Percentiles rank a stretch among this genome's conserved stretches.
These are phyloP conservation scores for Emydomyces testavorans DNA, from an alignment of 2,329 filamentous ascomycete species.

Conservation along the genomic window DNA sequence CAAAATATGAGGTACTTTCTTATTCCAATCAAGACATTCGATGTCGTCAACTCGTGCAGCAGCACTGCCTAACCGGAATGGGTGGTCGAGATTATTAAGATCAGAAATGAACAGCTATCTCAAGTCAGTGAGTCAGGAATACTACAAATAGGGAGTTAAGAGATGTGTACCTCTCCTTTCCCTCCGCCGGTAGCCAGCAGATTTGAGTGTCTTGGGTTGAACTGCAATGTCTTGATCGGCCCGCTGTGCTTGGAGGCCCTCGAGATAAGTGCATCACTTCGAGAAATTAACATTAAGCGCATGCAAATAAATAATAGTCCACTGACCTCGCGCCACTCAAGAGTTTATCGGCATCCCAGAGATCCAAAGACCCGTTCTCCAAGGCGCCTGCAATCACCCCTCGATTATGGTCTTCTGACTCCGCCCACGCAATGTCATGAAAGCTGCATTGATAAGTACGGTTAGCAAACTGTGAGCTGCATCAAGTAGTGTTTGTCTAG, in stretches of 20 bases:
- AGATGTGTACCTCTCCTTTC: constrained; percentile 59
- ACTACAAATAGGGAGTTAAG: background rate
- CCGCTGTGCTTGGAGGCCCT: constrained; percentile 83
- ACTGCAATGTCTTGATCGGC: constrained; percentile 86
- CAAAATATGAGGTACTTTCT: constrained; percentile 90
- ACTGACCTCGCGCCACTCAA: constrained; percentile 42
- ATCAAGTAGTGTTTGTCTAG: background rate
- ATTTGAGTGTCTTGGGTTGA: constrained; percentile 86
- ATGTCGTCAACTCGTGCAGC: constrained; percentile 88
- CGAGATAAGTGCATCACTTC: constrained; percentile 66
- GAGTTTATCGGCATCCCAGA: constrained; percentile 79
- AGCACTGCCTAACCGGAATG: constrained; percentile 77
- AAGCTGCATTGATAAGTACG: constrained; percentile 46
- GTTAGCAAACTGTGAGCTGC: constrained; percentile 20
- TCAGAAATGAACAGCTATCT: constrained; percentile 76
- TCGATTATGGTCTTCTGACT: constrained; percentile 62
- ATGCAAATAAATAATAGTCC: background rate
- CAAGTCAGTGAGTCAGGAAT: constrained; percentile 7
- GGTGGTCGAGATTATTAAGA: constrained; percentile 74
- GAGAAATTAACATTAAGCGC: background rate
- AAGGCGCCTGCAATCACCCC: constrained; percentile 92
- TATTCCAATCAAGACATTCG: constrained; percentile 96
- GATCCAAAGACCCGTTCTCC: constrained; percentile 82
- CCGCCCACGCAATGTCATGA: constrained; percentile 92
- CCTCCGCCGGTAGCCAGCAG: constrained; percentile 84